These are phyloP conservation scores for Phellinidium pouzarii DNA, from an alignment of 1,284 basidiomycete species.

Conservation along the genomic window DNA sequence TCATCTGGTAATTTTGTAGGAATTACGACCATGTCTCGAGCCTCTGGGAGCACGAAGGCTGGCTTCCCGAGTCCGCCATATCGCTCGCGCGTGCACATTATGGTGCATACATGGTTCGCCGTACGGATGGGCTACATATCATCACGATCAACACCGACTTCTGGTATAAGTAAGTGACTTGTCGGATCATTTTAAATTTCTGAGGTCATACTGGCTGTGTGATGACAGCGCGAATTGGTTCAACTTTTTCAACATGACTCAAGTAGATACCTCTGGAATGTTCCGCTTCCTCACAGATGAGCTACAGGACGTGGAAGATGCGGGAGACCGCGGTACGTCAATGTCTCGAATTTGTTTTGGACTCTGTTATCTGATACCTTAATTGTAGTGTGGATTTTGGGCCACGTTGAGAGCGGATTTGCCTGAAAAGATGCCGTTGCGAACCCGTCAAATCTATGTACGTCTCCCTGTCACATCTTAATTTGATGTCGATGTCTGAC, in stretches of 20 bases:
- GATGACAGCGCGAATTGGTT: conserved; percentile 55
- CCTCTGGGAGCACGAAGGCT: conserved; percentile 65
- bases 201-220: background rate
- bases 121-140: conserved; percentile 60
- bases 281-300: conserved; percentile 76
- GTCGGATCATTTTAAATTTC: no score
- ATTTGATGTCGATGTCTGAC: background rate
- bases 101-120: conserved; percentile 65
- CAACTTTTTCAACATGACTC: conserved; percentile 70
- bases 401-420: conserved; percentile 75
- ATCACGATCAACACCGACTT: conserved; percentile 76
- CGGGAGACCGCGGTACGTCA: conserved; percentile 50
- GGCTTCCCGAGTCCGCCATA: conserved; percentile 58
- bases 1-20: conserved; percentile 43
- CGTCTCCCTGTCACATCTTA: conserved; percentile 27
- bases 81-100: conserved; percentile 63
- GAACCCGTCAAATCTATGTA: conserved; percentile 63
- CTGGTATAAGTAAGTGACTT: conserved; percentile 34
- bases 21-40: conserved; percentile 67
- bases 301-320: conserved; percentile 68
- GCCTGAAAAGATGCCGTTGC: conserved; percentile 57
- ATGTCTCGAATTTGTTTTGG: background rate
- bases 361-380: background rate
- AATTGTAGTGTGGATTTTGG: conserved; percentile 66
- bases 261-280: conserved; percentile 68